A percentile compares a stretch with the other conserved stretches of the same genome.
These are phyloP conservation scores for Trichoderma afroharzianum DNA, from an alignment of 2,329 filamentous ascomycete genomes.

Conservation along the genomic window DNA sequence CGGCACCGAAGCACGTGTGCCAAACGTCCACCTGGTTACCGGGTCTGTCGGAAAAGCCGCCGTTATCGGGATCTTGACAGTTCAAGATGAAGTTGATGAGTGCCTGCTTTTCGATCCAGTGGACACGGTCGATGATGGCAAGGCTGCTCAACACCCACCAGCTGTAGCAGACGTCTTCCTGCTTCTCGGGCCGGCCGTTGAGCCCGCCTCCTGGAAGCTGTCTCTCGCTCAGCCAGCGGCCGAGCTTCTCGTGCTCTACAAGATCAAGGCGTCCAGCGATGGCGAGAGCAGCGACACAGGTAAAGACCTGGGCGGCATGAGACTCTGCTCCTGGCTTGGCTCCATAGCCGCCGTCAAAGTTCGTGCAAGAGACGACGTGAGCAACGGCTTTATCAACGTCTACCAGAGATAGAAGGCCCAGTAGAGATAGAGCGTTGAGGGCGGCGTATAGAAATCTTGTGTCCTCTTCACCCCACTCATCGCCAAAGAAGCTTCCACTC, in stretches of 20 bases:
- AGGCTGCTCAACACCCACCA: slow-evolving; percentile 97
- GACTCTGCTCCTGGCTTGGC: slow-evolving; percentile 87
- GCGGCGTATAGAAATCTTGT: slow-evolving; percentile 92
- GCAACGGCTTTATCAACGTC: slow-evolving; percentile 76
- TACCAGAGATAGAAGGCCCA: slow-evolving; percentile 68
- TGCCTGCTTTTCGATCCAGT: slow-evolving; percentile 88
- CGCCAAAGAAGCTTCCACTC: slow-evolving; percentile 85
- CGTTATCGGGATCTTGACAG: slow-evolving; percentile 80
- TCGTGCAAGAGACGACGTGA: slow-evolving; percentile 78
- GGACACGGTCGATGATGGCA: slow-evolving; percentile 78
- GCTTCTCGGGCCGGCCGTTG: slow-evolving; percentile 92
- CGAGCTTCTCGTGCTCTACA: slow-evolving; percentile 77
- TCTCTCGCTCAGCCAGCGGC: slow-evolving; percentile 87
- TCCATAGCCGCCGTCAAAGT: slow-evolving; percentile 93
- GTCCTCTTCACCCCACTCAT: slow-evolving; percentile 95
- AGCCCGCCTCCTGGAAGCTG: slow-evolving; percentile 84
- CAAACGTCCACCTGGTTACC: slow-evolving; percentile 97
- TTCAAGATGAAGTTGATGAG: slow-evolving; percentile 77
- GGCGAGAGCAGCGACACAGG: slow-evolving; percentile 80
- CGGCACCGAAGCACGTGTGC: slow-evolving; percentile 86
- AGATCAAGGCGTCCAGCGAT: slow-evolving; percentile 81
- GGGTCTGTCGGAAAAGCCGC: slow-evolving; percentile 85
- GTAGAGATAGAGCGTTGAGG: slow-evolving; percentile 82
- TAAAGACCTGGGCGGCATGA: slow-evolving; percentile 93
- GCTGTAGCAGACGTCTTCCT: slow-evolving; percentile 96